Conservation (phyloP, 495 filamentous ascomycete genomes). For the Oleoguttula mirabilis region DNA sequence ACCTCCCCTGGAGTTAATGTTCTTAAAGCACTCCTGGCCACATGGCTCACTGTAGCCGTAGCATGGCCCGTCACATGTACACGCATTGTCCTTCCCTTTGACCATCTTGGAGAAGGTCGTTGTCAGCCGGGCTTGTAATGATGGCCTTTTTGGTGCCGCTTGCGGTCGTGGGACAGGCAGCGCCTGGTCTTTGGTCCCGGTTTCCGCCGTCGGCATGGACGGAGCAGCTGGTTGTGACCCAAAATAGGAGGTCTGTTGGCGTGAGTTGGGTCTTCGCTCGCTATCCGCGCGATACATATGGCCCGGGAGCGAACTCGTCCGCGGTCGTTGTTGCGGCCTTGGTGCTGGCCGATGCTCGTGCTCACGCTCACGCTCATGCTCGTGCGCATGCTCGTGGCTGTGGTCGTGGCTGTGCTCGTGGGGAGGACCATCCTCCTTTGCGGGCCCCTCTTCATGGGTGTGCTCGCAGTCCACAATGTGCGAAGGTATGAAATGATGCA, state of each 20-base stretch:
- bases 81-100: conserved; percentile 53
- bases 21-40: conserved; percentile 65
- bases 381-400: conserved; percentile 4
- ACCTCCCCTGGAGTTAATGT: conserved; percentile 17
- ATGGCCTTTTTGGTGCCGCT: conserved; percentile 28
- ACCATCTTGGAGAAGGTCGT: conserved; percentile 52
- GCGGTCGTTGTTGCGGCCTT: conserved; percentile 1
- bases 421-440: conserved; percentile 10
- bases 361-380: background rate
- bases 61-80: conserved; percentile 65
- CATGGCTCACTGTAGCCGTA: conserved; percentile 79
- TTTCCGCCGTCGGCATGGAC: too few species aligned
- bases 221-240: background rate
- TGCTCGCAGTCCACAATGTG: conserved; percentile 89
- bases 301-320: conserved; percentile 13
- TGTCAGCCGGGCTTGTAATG: conserved; percentile 32
- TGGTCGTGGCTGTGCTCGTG: conserved; percentile 19
- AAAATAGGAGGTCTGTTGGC: conserved; percentile 11
- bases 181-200: too few species aligned
- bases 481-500: conserved; percentile 81
- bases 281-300: conserved; percentile 2
- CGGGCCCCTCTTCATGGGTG: conserved; percentile 46
- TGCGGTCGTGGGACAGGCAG: background rate
- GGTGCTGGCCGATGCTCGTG: conserved; percentile 1
- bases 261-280: background rate